phyloP scores from a whole-genome alignment of 1,284 basidiomycete genomes.

The Apiotrichum gamsii region DNA sequence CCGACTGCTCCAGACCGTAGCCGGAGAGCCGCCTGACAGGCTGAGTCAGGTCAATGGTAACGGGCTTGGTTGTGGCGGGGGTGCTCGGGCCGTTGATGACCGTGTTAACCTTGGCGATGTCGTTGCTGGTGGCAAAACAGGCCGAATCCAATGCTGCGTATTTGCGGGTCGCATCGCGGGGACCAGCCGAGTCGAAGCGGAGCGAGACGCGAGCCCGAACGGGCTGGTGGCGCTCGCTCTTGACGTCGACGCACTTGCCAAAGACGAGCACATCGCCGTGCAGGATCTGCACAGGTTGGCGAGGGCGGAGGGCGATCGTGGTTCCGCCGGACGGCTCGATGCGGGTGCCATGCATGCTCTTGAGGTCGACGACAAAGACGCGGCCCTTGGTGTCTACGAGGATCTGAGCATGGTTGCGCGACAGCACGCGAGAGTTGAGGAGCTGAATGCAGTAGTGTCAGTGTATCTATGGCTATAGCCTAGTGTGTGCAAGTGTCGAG shows the following conservation, averaged over 20 bases:
- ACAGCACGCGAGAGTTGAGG: constrained; percentile 28
- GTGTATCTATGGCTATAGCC: too few species aligned
- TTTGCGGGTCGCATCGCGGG: background rate
- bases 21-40: background rate
- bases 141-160: background rate
- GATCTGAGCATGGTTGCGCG: constrained; percentile 29
- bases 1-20: constrained; percentile 10
- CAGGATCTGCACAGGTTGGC: constrained; percentile 17
- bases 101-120: background rate
- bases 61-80: too few species aligned
- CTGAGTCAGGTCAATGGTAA: too few species aligned
- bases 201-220: constrained; percentile 1
- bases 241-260: constrained; percentile 19
- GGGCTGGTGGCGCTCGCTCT: constrained; percentile 2
- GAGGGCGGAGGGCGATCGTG: background rate
- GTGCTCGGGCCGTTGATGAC: background rate
- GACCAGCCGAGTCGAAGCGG: background rate
- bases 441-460: too few species aligned
- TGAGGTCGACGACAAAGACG: constrained; percentile 28
- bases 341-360: constrained; percentile 28
- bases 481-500: too few species aligned
- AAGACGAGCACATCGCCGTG: constrained; percentile 26
- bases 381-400: constrained; percentile 19
- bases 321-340: constrained; percentile 1
- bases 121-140: background rate